Base-by-base conservation (phyloP, 1,284 basidiomycete genomes). In the Meripilus lineatus region DNA sequence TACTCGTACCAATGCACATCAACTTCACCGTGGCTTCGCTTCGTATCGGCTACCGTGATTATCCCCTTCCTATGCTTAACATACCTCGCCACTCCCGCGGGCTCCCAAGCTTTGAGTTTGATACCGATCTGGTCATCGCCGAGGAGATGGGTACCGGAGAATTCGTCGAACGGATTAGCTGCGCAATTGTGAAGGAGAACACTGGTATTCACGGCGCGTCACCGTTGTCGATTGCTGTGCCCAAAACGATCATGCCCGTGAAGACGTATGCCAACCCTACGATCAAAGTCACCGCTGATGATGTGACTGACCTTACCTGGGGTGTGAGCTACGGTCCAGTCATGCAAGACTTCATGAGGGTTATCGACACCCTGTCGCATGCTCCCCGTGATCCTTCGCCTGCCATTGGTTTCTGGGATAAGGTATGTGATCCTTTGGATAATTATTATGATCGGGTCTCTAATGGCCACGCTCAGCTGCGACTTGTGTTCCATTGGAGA, bases 171-270 rank as follows among this genome's bases (percentile, higher is more conserved):
- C 87, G 85, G 77, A 68, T 93, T 22, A 66, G 79, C 4, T 86
- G 83, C 52, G 69, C 72, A 5, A 70, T 94, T 42, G 67, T 88
- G 32, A 71, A 75, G 17, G 60, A 64, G 2, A 66, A 77, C 38
- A 71, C 75, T 23, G 78, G 80, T 32, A 61, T 74, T 23, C 60
- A 67, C 11, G 79, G 78, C 15, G 72, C 79, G 17, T 62, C 69
- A 3, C 71, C 79, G 7, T 77, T 94, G 42, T 67, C 70, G 4
- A 67, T 96, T 18, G 61, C 71, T 30, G 75, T 97, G 24, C 92
- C 93, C 1, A 97, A 95, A 63, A 93, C 93, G 1, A 85, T 93
- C 46, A 95, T 95, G 89, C 89, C 94, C 0, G 86, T 94, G 56
- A 98, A 98, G 66, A 89, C 84, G 18, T 98, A 95, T 59, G 90